Conservation (phyloP, 208 protist genomes). For the Trypanosoma cruzi region DNA sequence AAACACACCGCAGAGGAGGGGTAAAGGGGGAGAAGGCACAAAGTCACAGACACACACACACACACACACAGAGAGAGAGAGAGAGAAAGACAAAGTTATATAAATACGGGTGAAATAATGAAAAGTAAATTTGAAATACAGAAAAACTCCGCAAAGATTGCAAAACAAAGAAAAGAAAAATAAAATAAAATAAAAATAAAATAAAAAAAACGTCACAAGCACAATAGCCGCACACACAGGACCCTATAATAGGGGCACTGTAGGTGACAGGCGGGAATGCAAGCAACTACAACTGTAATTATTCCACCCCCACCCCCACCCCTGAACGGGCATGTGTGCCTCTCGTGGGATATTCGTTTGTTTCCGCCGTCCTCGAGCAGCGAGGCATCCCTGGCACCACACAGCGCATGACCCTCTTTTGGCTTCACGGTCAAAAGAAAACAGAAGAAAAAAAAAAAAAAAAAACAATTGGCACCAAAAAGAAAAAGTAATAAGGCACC, state of each 20-base stretch:
- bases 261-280: background rate
- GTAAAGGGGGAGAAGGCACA: too few relatives aligned
- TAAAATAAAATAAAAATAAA: background rate
- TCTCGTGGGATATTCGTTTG: background rate
- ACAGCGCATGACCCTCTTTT: background rate
- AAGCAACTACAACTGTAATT: background rate
- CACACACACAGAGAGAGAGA: background rate
- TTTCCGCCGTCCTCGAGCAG: background rate
- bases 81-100: background rate
- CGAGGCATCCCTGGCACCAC: background rate
- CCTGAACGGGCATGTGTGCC: too few relatives aligned
- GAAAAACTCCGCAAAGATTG: too few relatives aligned
- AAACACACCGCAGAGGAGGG: too few relatives aligned
- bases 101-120: too few relatives aligned
- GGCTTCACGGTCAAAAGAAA: background rate
- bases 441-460: background rate
- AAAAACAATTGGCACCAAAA: too few relatives aligned
- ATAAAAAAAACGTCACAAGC: background rate
- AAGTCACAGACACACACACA: too few relatives aligned
- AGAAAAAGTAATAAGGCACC: background rate
- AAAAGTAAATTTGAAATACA: too few relatives aligned
- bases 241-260: background rate
- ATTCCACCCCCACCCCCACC: background rate
- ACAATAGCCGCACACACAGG: background rate
- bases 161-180: background rate